These are phyloP conservation scores for Starmerella sirachaensis DNA, from an alignment of 805 yeast genomes.

Conservation along the genomic window DNA sequence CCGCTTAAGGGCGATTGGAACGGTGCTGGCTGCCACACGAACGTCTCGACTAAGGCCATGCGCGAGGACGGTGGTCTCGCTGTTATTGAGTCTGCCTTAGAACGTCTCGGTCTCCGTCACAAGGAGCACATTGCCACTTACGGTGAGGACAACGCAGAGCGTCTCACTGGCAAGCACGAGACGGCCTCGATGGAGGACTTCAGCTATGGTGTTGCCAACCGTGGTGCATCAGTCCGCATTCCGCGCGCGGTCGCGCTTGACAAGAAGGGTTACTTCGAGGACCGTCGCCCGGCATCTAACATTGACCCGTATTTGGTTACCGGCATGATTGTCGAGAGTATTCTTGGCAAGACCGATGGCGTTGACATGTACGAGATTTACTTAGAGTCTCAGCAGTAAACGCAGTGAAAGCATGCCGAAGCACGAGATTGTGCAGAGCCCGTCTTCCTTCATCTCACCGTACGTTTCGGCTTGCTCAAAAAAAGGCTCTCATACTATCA, in stretches of 20 bases:
- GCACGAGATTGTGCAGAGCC: too few species aligned
- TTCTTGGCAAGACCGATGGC: slow-evolving; percentile 86
- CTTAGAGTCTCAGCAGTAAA: slow-evolving; percentile 14
- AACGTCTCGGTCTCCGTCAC: slow-evolving; percentile 91
- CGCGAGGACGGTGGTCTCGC: slow-evolving; percentile 95
- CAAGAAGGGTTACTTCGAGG: slow-evolving; percentile 97
- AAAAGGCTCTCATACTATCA: too few species aligned
- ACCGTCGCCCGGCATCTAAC: slow-evolving; percentile 99
- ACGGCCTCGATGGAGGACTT: slow-evolving; percentile 87
- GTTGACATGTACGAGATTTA: slow-evolving; percentile 57
- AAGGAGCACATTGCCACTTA: slow-evolving; percentile 88
- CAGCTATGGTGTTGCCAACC: slow-evolving; percentile 97
- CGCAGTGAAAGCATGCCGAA: background rate
- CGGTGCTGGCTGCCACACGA: slow-evolving; percentile 99
- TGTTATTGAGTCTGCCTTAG: slow-evolving; percentile 81
- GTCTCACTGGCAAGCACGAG: slow-evolving; percentile 97
- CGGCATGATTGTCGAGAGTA: slow-evolving; percentile 95
- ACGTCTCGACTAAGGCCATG: slow-evolving; percentile 86
- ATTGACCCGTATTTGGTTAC: slow-evolving; percentile 98
- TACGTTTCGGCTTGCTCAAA: too few species aligned
- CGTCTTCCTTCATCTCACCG: too few species aligned
- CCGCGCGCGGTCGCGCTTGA: slow-evolving; percentile 98
- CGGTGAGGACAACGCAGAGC: slow-evolving; percentile 88
- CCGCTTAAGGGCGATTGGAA: slow-evolving; percentile 99
- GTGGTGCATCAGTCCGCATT: slow-evolving; percentile 98